phyloP scores from a whole-genome alignment of 1,284 basidiomycete genomes.

The Cystobasidium sp. region DNA sequence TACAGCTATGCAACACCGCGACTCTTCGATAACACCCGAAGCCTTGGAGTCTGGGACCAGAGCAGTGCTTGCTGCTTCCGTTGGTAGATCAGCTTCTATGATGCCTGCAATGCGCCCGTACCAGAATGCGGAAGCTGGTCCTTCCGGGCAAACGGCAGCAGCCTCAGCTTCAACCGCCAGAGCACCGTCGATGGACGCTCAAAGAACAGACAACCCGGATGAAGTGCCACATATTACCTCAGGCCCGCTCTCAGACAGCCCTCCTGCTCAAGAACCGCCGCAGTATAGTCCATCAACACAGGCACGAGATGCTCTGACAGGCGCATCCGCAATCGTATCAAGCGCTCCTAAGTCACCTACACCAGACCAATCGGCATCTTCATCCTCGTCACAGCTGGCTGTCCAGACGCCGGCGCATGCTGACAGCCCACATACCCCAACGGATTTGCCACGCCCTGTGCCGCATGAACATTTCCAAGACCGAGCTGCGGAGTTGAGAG shows the following conservation, averaged over 20 bases:
- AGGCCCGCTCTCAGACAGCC: neutral
- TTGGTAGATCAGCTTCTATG: conserved; percentile 31
- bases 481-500: conserved; percentile 16
- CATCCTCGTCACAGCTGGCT: neutral
- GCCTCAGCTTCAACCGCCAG: neutral
- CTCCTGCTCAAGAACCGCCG: conserved; percentile 1
- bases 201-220: neutral
- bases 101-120: conserved; percentile 30
- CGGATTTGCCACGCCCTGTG: neutral
- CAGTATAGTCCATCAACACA: neutral
- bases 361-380: too few relatives aligned
- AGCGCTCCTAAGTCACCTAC: neutral
- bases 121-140: neutral
- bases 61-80: neutral
- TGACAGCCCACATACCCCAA: neutral
- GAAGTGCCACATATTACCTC: neutral
- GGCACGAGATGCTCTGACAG: neutral
- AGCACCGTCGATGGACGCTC: conserved; percentile 9
- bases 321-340: neutral
- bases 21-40: neutral
- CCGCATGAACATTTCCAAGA: conserved; percentile 20
- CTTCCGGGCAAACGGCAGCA: neutral
- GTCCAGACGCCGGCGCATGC: neutral
- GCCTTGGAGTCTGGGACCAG: neutral
- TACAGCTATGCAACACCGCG: neutral